A percentile compares a stretch with the other conserved stretches of the same genome.
Evolutionary conservation across 2,329 filamentous ascomycete genomes (phyloP).

Genomic region (Tolypocladium ovalisporum): DNA sequence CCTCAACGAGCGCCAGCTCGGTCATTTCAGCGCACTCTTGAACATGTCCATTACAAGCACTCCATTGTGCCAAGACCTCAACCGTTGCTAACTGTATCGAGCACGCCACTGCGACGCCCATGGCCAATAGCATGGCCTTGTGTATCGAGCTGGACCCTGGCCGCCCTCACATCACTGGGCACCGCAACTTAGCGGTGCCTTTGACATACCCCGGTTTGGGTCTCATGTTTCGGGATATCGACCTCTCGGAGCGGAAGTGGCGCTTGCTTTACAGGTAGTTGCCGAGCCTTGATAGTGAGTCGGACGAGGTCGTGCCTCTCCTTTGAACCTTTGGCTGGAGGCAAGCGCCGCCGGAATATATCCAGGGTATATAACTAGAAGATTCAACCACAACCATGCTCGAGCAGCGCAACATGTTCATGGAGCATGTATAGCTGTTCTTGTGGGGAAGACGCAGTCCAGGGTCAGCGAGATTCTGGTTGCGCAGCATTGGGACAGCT

Average conservation of each 20-base stretch:
- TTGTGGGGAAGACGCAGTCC: neutral
- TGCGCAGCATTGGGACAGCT: no score
- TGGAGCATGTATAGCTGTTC: neutral
- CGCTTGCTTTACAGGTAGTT: neutral
- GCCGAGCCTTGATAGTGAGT: neutral
- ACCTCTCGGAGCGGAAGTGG: neutral
- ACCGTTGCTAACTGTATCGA: neutral
- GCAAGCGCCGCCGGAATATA: no score
- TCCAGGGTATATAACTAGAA: no score
- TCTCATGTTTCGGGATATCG: neutral
- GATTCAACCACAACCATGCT: no score
- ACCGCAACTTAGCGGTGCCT: neutral
- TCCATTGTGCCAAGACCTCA: neutral
- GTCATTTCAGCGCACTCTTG: neutral
- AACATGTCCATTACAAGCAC: neutral
- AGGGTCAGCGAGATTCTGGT: neutral
- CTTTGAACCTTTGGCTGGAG: no score
- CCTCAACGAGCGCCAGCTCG: neutral
- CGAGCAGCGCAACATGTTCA: no score
- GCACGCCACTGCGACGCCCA: neutral
- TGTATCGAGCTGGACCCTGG: conserved; percentile 1
- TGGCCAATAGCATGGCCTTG: neutral
- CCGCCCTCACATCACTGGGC: no score
- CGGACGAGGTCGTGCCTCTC: conserved; percentile 1
- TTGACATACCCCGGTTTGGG: neutral